Evolutionary conservation across 768 basidiomycete species (phyloP).

Genomic region (Hygrophoropsis aurantiaca): DNA sequence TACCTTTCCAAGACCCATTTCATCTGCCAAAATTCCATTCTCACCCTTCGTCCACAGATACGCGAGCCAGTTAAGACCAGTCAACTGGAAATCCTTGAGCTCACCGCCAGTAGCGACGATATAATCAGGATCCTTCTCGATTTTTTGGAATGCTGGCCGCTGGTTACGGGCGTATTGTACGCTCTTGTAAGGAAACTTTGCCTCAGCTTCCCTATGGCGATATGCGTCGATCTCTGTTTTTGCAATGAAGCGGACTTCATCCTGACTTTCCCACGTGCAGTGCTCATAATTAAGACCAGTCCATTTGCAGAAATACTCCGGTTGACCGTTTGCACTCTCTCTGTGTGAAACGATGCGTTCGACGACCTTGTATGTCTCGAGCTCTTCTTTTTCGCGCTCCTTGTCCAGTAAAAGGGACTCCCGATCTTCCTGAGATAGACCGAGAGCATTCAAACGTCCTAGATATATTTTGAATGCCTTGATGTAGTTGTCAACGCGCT

Average conservation of each 20-base stretch:
- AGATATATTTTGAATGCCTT: conserved; percentile 82
- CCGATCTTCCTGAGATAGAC: conserved; percentile 80
- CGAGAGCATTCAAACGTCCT: conserved; percentile 58
- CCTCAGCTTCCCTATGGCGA: conserved; percentile 71
- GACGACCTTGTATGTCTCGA: conserved; percentile 87
- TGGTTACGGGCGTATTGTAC: conserved; percentile 58
- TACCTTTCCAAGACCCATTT: conserved; percentile 99
- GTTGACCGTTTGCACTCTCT: conserved; percentile 53
- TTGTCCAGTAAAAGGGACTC: conserved; percentile 88
- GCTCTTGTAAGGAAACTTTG: conserved; percentile 86
- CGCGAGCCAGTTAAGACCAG: conserved; percentile 97
- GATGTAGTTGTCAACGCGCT: conserved; percentile 99
- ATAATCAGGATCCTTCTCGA: conserved; percentile 87
- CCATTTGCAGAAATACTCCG: conserved; percentile 98
- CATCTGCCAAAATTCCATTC: conserved; percentile 97
- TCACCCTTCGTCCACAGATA: conserved; percentile 94
- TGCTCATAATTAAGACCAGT: conserved; percentile 88
- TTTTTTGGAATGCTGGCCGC: conserved; percentile 80
- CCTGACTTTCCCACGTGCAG: conserved; percentile 91
- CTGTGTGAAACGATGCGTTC: conserved; percentile 87
- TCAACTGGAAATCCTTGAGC: conserved; percentile 97
- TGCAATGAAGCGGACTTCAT: conserved; percentile 77
- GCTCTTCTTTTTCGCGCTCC: conserved; percentile 88
- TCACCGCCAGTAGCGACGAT: conserved; percentile 74
- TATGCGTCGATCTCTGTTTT: conserved; percentile 79